Conservation (phyloP, 1,284 basidiomycete species). For the Flammula alnicola region DNA sequence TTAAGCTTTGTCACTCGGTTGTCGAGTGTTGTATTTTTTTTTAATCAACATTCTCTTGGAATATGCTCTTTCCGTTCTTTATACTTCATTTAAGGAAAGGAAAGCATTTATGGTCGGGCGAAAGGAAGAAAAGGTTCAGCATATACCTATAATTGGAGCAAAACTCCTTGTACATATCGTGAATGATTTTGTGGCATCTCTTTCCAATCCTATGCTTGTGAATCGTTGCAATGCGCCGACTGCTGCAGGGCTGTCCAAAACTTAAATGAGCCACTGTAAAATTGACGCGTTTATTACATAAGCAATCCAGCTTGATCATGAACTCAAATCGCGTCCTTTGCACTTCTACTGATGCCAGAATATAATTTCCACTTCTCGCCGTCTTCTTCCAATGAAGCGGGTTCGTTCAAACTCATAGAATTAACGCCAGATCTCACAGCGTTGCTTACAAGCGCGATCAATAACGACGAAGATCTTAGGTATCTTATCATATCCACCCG, state of each 20-base stretch:
- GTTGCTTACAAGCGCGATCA: conserved; percentile 49
- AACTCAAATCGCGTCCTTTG: background rate
- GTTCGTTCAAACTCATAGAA: conserved; percentile 69
- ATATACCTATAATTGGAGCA: conserved; percentile 22
- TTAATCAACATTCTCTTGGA: conserved; percentile 6
- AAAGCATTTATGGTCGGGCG: conserved; percentile 3
- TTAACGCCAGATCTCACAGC: conserved; percentile 66
- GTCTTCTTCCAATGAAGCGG: conserved; percentile 47
- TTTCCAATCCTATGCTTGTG: background rate
- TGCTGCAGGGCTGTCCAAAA: no score
- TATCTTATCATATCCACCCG: conserved; percentile 14
- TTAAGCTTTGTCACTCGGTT: conserved; percentile 35
- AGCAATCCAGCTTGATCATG: background rate
- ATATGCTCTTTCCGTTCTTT: conserved; percentile 17
- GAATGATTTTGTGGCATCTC: conserved; percentile 7
- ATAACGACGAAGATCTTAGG: conserved; percentile 38
- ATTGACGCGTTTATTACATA: no score
- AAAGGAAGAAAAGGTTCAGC: conserved; percentile 12
- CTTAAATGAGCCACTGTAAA: no score
- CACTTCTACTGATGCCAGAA: conserved; percentile 41
- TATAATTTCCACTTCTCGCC: conserved; percentile 59
- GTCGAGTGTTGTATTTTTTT: background rate
- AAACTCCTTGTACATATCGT: conserved; percentile 17
- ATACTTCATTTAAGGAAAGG: conserved; percentile 1
- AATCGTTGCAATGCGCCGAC: no score